These are phyloP conservation scores for Ambrosia hybrid DNA, from an alignment of 140 eudicot species.

Conservation along the genomic window DNA sequence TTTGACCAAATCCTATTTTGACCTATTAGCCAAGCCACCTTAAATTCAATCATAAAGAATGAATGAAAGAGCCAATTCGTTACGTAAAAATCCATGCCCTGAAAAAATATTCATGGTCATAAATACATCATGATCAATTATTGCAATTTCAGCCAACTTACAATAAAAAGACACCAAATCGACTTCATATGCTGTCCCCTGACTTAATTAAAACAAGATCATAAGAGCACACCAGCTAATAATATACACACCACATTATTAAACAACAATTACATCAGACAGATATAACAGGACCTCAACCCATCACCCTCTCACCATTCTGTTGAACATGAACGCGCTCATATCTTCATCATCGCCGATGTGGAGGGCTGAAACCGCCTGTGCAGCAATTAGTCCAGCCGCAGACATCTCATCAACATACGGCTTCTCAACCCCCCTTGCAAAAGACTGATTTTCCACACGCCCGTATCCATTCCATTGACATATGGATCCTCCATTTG, in stretches of 20 bases:
- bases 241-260: conserved; percentile 18
- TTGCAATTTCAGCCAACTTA: neutral
- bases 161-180: conserved; percentile 16
- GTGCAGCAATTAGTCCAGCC: conserved; percentile 69
- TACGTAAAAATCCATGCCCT: too few species aligned
- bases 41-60: too few species aligned
- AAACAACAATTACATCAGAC: neutral
- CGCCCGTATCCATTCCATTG: conserved; percentile 27
- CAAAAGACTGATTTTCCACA: conserved; percentile 15
- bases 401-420: conserved; percentile 41
- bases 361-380: conserved; percentile 68
- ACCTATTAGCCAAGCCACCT: too few species aligned
- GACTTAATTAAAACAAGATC: conserved; percentile 9
- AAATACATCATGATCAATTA: conserved; percentile 19
- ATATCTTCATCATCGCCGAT: conserved; percentile 72
- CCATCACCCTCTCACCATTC: conserved; percentile 62
- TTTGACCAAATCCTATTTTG: too few species aligned
- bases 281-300: neutral
- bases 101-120: neutral
- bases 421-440: conserved; percentile 23
- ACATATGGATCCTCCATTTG: conserved; percentile 40
- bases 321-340: conserved; percentile 49
- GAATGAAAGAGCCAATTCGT: too few species aligned
- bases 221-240: neutral
- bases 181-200: neutral